Conservation (phyloP, 192 early-diverging fungal species). For the Paraglomus occultum region DNA sequence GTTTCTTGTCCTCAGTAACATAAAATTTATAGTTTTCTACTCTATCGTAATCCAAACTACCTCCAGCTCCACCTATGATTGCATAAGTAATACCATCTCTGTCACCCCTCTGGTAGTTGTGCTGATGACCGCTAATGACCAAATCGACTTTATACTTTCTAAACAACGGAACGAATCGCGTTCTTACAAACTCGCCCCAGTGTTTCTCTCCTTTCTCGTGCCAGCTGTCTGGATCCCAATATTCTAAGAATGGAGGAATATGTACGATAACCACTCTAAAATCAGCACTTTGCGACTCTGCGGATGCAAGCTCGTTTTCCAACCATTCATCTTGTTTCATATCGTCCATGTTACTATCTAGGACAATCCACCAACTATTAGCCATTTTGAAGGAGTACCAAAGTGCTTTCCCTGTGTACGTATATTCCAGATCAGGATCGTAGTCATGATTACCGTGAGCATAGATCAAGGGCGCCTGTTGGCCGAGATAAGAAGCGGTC, state of each 20-base stretch:
- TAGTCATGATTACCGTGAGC: constrained; percentile 77
- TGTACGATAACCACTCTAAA: constrained; percentile 71
- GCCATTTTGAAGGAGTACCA: constrained; percentile 60
- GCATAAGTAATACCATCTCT: constrained; percentile 57
- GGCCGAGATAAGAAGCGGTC: constrained; percentile 51
- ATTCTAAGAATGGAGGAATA: constrained; percentile 73
- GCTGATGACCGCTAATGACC: constrained; percentile 77
- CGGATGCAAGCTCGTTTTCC: constrained; percentile 52
- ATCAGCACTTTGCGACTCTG: constrained; percentile 47
- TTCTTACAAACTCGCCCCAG: constrained; percentile 68
- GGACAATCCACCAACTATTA: constrained; percentile 61
- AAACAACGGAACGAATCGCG: constrained; percentile 66
- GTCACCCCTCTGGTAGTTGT: constrained; percentile 69
- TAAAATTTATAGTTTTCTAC: constrained; percentile 68
- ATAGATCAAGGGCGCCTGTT: constrained; percentile 62
- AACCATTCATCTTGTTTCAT: constrained; percentile 62
- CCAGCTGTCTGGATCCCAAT: constrained; percentile 72
- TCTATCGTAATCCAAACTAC: constrained; percentile 55
- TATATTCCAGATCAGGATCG: constrained; percentile 50
- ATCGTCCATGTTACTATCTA: constrained; percentile 67
- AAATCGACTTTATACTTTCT: constrained; percentile 64
- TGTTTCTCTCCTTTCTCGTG: constrained; percentile 60
- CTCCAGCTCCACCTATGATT: constrained; percentile 75
- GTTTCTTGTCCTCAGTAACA: constrained; percentile 37
- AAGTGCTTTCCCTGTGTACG: constrained; percentile 51